These are phyloP conservation scores for Nannizziopsis barbatae DNA, from an alignment of 2,329 filamentous ascomycete species.

Conservation along the genomic window DNA sequence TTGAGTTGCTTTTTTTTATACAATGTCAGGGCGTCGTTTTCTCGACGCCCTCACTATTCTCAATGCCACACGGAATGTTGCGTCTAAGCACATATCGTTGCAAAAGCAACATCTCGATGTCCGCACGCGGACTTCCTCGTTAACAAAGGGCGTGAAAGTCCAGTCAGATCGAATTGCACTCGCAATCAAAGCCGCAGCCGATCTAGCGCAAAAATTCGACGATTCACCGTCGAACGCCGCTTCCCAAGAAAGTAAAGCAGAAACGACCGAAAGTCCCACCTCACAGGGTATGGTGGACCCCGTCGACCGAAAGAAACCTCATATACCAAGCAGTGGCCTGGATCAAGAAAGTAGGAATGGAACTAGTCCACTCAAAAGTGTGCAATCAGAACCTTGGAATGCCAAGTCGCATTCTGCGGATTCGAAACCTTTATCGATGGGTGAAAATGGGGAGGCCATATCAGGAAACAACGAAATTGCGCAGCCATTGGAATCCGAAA, in stretches of 20 bases:
- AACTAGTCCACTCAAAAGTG: too few relatives aligned
- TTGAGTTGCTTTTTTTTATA: neutral
- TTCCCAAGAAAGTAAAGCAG: neutral
- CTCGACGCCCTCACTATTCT: constrained; percentile 60
- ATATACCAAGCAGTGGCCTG: too few relatives aligned
- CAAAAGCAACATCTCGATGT: constrained; percentile 52
- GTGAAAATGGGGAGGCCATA: too few relatives aligned
- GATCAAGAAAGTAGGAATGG: too few relatives aligned
- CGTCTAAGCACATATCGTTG: constrained; percentile 49
- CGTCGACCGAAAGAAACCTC: too few relatives aligned
- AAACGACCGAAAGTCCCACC: neutral
- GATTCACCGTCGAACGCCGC: constrained; percentile 24
- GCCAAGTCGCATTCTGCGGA: too few relatives aligned
- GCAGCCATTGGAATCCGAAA: neutral
- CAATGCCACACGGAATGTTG: constrained; percentile 58
- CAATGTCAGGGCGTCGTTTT: constrained; percentile 51
- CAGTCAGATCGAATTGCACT: constrained; percentile 52
- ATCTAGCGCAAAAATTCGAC: constrained; percentile 48
- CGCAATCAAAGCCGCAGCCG: constrained; percentile 50
- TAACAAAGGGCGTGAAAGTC: constrained; percentile 51
- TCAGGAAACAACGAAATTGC: neutral
- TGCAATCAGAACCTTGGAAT: neutral
- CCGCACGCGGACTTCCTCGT: constrained; percentile 52
- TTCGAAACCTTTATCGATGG: too few relatives aligned
- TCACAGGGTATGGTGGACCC: neutral